A percentile compares a stretch with the other conserved stretches of the same genome.
Conservation (phyloP, 495 filamentous ascomycete species). For the Oleoguttula mirabilis region DNA sequence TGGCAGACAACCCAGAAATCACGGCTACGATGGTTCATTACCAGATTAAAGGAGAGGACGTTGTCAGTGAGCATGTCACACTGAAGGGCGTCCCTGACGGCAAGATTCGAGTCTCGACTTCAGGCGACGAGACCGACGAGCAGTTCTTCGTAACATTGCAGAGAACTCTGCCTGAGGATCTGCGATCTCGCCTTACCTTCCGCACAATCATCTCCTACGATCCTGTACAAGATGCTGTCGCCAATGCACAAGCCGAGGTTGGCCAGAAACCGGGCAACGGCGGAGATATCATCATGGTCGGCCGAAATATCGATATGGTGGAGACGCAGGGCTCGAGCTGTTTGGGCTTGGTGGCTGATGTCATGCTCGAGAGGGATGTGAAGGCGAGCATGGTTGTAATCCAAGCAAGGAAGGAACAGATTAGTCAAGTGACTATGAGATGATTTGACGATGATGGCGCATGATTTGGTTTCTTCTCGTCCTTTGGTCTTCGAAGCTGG, state of each 20-base stretch:
- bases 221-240: slow-evolving; percentile 23
- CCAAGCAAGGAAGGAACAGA: too few species aligned
- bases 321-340: slow-evolving; percentile 44
- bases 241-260: slow-evolving; percentile 45
- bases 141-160: slow-evolving; percentile 51
- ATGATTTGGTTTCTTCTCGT: too few species aligned
- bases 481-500: too few species aligned
- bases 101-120: too few species aligned
- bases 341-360: slow-evolving; percentile 57
- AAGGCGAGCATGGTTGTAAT: slow-evolving; percentile 69
- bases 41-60: too few species aligned
- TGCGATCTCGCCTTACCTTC: slow-evolving; percentile 53
- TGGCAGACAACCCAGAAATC: slow-evolving; percentile 63
- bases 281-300: slow-evolving; percentile 63
- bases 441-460: too few species aligned
- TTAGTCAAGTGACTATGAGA: too few species aligned
- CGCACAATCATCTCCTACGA: slow-evolving; percentile 18
- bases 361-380: slow-evolving; percentile 46
- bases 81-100: too few species aligned
- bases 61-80: slow-evolving; percentile 20
- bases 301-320: slow-evolving; percentile 19
- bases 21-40: slow-evolving; percentile 58
- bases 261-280: slow-evolving; percentile 51
- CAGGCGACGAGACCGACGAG: too few species aligned
- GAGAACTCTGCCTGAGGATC: slow-evolving; percentile 47